Percentiles rank a stretch among this genome's conserved stretches.
Evolutionary conservation across 805 yeast genomes (phyloP).

Genomic region (Candida morakotiae): DNA sequence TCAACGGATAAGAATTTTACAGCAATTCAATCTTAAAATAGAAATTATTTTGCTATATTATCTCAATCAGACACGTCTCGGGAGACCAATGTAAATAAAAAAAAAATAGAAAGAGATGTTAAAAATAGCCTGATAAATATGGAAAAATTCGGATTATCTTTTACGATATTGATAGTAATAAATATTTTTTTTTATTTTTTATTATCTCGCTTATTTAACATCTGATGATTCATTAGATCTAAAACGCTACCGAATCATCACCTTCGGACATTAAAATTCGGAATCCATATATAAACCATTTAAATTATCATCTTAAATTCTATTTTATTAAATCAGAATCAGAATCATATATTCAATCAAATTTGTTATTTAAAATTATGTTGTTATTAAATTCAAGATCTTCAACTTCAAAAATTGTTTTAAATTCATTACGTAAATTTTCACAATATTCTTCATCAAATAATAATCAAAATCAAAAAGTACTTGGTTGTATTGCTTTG

Average conservation of each 20-base stretch:
- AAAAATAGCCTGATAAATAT: not conserved
- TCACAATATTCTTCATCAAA: not conserved
- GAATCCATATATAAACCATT: not conserved
- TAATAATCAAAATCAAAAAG: conserved; percentile 5
- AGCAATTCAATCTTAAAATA: too few relatives aligned
- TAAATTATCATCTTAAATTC: not conserved
- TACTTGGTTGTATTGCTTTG: conserved; percentile 7
- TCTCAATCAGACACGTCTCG: too few relatives aligned
- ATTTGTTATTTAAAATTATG: not conserved
- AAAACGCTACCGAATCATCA: not conserved
- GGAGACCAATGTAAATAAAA: too few relatives aligned
- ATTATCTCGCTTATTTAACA: not conserved
- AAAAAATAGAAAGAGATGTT: too few relatives aligned
- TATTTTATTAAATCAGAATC: too few relatives aligned
- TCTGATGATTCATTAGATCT: conserved; percentile 1
- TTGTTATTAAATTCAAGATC: not conserved
- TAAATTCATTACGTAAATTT: conserved; percentile 2
- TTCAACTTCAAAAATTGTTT: not conserved
- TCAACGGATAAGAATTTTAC: too few relatives aligned
- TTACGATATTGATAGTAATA: conserved; percentile 2
- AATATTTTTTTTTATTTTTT: too few relatives aligned
- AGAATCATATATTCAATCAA: not conserved
- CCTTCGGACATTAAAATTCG: not conserved
- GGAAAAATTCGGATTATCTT: conserved; percentile 3
- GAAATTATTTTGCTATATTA: too few relatives aligned